Evolutionary conservation across 2,329 filamentous ascomycete species (phyloP).

Genomic region (Fusarium aywerte): DNA sequence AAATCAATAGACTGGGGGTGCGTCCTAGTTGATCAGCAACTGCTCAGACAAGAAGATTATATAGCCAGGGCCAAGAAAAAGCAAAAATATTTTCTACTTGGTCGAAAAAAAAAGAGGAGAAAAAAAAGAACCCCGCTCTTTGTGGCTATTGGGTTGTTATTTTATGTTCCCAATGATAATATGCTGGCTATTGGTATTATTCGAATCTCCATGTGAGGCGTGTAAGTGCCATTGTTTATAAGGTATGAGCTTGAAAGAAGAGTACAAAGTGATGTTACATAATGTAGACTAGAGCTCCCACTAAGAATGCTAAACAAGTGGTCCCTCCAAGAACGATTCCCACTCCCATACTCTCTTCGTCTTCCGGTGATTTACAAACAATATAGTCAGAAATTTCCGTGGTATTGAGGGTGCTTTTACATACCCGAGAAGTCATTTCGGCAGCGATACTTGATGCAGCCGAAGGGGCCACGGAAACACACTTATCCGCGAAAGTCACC

Average conservation of each 20-base stretch:
- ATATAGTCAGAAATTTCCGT: background rate
- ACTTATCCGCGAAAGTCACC: background rate
- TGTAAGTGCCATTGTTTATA: slow-evolving; percentile 9
- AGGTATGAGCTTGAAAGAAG: background rate
- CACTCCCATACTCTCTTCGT: background rate
- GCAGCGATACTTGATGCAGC: background rate
- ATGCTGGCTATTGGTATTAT: background rate
- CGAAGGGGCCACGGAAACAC: background rate
- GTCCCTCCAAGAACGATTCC: background rate
- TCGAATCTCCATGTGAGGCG: background rate
- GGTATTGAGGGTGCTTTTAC: background rate
- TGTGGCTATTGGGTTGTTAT: background rate
- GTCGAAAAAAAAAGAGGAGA: too few relatives aligned
- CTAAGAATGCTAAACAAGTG: background rate
- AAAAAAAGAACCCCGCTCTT: background rate
- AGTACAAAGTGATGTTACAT: background rate
- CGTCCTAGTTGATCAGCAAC: slow-evolving; percentile 14
- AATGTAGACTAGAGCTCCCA: background rate
- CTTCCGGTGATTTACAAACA: background rate
- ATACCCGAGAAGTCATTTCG: background rate
- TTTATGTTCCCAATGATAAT: background rate
- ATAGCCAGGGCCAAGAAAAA: slow-evolving; percentile 9
- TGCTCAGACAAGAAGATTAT: slow-evolving; percentile 13
- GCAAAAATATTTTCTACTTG: background rate
- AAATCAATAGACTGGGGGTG: slow-evolving; percentile 39